Conservation (phyloP, 1,284 basidiomycete genomes). For the Phellopilus nigrolimitatus region DNA sequence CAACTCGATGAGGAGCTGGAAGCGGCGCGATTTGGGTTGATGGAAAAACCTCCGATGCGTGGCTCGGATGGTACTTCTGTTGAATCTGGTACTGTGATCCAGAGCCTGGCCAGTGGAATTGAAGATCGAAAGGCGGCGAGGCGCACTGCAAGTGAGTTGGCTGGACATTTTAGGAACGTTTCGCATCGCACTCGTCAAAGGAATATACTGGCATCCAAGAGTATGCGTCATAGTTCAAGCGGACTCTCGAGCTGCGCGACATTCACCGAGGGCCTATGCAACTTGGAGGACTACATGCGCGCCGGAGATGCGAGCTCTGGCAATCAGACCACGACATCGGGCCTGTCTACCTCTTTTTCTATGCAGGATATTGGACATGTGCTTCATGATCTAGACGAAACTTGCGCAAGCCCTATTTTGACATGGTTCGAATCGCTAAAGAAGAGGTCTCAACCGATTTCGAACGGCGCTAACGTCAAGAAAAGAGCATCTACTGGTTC, state of each 20-base stretch:
- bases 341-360: background rate
- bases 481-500: background rate
- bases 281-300: constrained; percentile 12
- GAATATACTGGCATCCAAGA: constrained; percentile 6
- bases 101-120: background rate
- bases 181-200: constrained; percentile 3
- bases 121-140: background rate
- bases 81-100: background rate
- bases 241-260: constrained; percentile 17
- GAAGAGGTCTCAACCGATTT: background rate
- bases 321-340: background rate
- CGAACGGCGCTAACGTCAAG: background rate
- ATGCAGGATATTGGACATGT: background rate
- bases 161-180: constrained; percentile 2
- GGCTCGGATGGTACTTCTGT: background rate
- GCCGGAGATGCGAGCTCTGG: background rate
- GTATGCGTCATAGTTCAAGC: constrained; percentile 8
- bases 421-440: constrained; percentile 7
- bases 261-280: constrained; percentile 16
- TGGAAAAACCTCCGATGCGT: constrained; percentile 12
- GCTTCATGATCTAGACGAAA: background rate
- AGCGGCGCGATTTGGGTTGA: constrained; percentile 4
- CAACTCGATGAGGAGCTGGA: constrained; percentile 14
- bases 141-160: background rate
- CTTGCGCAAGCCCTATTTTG: background rate